Evolutionary conservation across 129 eudicot species (phyloP).

Genomic region (Pseudognaphalium luteoalbum): DNA sequence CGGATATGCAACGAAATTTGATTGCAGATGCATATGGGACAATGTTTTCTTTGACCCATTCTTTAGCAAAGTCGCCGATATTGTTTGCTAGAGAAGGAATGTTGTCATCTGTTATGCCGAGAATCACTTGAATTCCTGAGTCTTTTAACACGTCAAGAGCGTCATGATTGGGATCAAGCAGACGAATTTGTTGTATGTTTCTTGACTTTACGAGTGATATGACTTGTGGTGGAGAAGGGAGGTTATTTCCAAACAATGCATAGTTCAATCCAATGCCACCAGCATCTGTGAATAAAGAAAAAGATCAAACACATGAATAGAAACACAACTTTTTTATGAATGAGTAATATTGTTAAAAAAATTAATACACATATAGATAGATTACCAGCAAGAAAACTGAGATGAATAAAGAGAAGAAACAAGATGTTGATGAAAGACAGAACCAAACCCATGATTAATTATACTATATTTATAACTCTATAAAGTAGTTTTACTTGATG

Average conservation of each 20-base stretch:
- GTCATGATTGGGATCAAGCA: conserved; percentile 33
- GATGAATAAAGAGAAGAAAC: conserved; percentile 21
- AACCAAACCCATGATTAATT: conserved; percentile 19
- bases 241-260: conserved; percentile 37
- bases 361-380: neutral
- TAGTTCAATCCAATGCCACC: conserved; percentile 35
- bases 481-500: neutral
- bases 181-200: conserved; percentile 20
- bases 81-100: conserved; percentile 32
- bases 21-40: conserved; percentile 33
- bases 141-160: conserved; percentile 32
- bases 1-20: conserved; percentile 33
- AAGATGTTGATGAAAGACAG: conserved; percentile 19
- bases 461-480: too few species aligned
- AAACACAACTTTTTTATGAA: neutral
- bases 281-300: conserved; percentile 20
- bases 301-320: neutral
- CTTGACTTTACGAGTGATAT: conserved; percentile 30
- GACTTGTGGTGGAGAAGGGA: conserved; percentile 30
- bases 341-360: neutral
- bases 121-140: conserved; percentile 33
- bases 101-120: conserved; percentile 39
- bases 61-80: conserved; percentile 14
- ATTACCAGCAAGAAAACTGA: conserved; percentile 20
- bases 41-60: conserved; percentile 36